Evolutionary conservation across 2,329 filamentous ascomycete genomes (phyloP), one percentile per base, ranked within the genome.

Genomic region (Talaromyces sp.): DNA sequence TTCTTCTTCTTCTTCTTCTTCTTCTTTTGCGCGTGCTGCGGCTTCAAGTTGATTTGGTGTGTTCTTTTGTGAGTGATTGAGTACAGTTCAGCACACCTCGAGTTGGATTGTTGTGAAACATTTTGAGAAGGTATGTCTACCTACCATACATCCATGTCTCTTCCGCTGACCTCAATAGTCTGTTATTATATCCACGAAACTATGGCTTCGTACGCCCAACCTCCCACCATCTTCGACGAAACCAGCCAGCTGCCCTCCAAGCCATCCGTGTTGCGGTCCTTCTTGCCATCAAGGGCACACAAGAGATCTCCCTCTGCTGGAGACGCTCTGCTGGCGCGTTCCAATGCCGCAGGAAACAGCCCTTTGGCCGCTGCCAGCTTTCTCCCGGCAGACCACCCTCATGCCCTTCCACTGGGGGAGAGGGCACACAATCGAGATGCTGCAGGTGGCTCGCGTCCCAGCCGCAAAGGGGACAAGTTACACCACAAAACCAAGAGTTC

Each of bases 401-500:
- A 81, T 64, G 73, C 74, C 58, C 59, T 68, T 13, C 75, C 74
- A 8, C 65, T 77, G 56, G 66, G 66, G 17, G 76, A 78, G 64
- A 78, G 74, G 67, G 68, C 69, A 26, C 70, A 73, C 61, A 76
- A 77, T 63, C 66, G 70, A 49, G 75, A 75, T 56, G 61, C 64
- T 6, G 63, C 70, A 5, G 70, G 71, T 31, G 65, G 64, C 29
- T 55, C 64, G 56, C 57, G 63, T 27, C 60, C 73, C 21, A 73
- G 76, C 8, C 68, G 67, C 64, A 68, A 67, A 63, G 77, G 72
- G 65, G 72, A 60, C 17, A 65, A 67, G 3, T 63, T 81, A 57
- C 80, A 83, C 68, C 83, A 82, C 70, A 83, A 82, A 68, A 82
- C 81, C 1, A 78, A 82, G 64, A 83, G 82, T 67, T 75, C 81